Percentiles rank a stretch among this genome's conserved stretches.
Conservation (phyloP, 257 asterid genomes). For the Nicotiana attenuata region DNA sequence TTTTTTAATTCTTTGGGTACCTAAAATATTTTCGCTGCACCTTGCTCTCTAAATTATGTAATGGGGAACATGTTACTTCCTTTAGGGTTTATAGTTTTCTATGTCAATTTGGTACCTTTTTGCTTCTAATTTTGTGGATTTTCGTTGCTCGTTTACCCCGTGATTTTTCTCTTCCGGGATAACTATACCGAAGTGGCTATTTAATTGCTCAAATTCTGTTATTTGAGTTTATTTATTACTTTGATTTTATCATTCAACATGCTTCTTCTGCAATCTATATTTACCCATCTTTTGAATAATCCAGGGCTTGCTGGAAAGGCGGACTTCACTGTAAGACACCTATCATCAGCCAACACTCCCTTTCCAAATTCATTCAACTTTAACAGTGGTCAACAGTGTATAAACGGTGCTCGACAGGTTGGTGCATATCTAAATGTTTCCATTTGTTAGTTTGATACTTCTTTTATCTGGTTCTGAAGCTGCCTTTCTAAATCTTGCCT, state of each 20-base stretch:
- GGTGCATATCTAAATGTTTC: conserved; percentile 4
- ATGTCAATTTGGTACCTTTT: background rate
- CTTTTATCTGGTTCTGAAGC: background rate
- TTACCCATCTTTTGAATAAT: conserved; percentile 12
- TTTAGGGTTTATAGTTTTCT: background rate
- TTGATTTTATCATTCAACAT: conserved; percentile 4
- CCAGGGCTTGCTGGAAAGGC: conserved; percentile 89
- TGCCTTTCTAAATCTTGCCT: conserved; percentile 10
- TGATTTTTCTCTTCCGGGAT: background rate
- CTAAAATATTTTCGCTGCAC: background rate
- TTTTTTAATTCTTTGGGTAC: background rate
- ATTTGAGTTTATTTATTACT: background rate
- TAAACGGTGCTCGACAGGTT: conserved; percentile 68
- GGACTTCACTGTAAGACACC: conserved; percentile 94
- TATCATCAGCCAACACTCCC: conserved; percentile 60
- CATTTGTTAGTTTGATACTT: background rate
- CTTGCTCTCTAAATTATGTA: background rate
- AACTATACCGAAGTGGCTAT: background rate
- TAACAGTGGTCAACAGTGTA: conserved; percentile 58
- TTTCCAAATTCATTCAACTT: conserved; percentile 62
- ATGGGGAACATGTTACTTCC: background rate
- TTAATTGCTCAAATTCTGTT: background rate
- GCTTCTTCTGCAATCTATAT: background rate
- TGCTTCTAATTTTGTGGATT: background rate
- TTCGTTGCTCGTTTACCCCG: background rate